These are phyloP conservation scores for Triticum turgidum DNA, from an alignment of 176 grass and related monocot species.

Conservation along the genomic window DNA sequence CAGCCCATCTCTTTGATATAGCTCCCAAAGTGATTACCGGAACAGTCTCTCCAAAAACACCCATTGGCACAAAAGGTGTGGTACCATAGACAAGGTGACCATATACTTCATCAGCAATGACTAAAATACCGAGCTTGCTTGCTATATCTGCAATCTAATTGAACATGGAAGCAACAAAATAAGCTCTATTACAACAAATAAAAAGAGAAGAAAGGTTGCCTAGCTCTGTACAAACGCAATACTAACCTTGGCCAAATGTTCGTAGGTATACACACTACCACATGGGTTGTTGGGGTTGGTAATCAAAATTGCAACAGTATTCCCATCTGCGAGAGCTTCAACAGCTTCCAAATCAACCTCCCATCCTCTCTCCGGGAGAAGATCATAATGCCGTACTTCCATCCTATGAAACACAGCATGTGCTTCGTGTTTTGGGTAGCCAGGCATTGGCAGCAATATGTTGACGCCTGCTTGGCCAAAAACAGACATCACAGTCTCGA, in stretches of 20 bases:
- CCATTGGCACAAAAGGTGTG: slow-evolving; percentile 71
- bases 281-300: slow-evolving; percentile 74
- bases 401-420: slow-evolving; percentile 37
- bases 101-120: slow-evolving; percentile 82
- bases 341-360: slow-evolving; percentile 63
- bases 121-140: slow-evolving; percentile 57
- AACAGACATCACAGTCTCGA: slow-evolving; percentile 53
- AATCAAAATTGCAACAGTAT: slow-evolving; percentile 65
- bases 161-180: neutral
- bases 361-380: slow-evolving; percentile 53
- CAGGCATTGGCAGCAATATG: slow-evolving; percentile 66
- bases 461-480: slow-evolving; percentile 49
- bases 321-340: slow-evolving; percentile 58
- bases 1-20: slow-evolving; percentile 76
- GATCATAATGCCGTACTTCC: slow-evolving; percentile 52
- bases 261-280: slow-evolving; percentile 57
- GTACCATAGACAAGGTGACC: slow-evolving; percentile 53
- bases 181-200: slow-evolving; percentile 2
- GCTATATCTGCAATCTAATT: slow-evolving; percentile 63
- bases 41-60: slow-evolving; percentile 50
- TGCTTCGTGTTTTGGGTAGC: slow-evolving; percentile 52
- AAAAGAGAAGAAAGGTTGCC: neutral
- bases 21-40: slow-evolving; percentile 70
- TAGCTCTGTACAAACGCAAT: neutral
- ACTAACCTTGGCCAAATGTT: slow-evolving; percentile 58